A percentile compares a stretch with the other conserved stretches of the same genome.
Conservation (phyloP, 2,329 filamentous ascomycete species). For the Trichoderma pleuroti region DNA sequence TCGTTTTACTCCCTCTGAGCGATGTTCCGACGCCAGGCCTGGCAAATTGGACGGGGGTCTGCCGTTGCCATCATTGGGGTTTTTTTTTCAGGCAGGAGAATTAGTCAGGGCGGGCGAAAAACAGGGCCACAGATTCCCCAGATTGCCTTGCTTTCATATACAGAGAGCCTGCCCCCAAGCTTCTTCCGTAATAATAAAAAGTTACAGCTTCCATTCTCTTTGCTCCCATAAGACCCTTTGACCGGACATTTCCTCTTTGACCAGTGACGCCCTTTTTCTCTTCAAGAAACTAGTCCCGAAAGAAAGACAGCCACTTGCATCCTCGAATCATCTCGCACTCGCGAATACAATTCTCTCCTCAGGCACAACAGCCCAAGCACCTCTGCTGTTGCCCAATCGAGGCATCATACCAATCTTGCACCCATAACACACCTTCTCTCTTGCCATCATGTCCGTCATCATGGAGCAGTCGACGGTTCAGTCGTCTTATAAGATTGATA, state of each 20-base stretch:
- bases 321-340: neutral
- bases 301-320: neutral
- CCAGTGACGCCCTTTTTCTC: neutral
- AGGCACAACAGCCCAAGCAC: neutral
- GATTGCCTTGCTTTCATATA: slow-evolving; percentile 13
- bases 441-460: slow-evolving; percentile 31
- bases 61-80: slow-evolving; percentile 6
- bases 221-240: neutral
- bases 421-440: neutral
- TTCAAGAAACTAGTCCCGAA: neutral
- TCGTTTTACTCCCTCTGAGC: neutral
- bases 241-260: neutral
- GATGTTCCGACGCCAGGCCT: slow-evolving; percentile 2
- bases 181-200: slow-evolving; percentile 1
- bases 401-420: neutral
- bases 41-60: neutral
- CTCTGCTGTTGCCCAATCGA: neutral
- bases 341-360: neutral
- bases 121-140: slow-evolving; percentile 3
- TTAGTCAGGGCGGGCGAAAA: slow-evolving; percentile 17
- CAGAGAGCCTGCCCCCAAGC: neutral
- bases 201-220: neutral
- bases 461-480: slow-evolving; percentile 40
- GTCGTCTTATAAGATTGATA: slow-evolving; percentile 40
- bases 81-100: slow-evolving; percentile 8